Evolutionary conservation across 2,329 filamentous ascomycete genomes (phyloP).

Genomic region (Macroventuria anomochaeta): DNA sequence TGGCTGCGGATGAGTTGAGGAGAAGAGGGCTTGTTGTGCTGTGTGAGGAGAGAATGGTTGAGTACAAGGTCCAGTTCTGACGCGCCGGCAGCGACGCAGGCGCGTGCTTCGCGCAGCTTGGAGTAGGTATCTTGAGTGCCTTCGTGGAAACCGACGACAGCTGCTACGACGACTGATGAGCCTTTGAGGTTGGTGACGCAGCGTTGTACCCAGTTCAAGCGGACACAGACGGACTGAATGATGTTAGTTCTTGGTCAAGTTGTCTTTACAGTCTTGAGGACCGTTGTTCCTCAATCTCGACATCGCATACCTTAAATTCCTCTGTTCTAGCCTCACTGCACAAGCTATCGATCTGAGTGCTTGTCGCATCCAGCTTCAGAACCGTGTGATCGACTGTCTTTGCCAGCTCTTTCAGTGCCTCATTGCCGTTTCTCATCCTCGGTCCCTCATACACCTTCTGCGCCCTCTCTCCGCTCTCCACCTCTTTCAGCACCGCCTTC

Average conservation of each 20-base stretch:
- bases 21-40: constrained; percentile 29
- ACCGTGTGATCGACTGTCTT: constrained; percentile 58
- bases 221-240: constrained; percentile 63
- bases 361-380: constrained; percentile 57
- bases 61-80: constrained; percentile 66
- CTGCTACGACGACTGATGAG: constrained; percentile 59
- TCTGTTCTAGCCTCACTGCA: constrained; percentile 61
- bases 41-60: constrained; percentile 58
- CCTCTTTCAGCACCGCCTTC: constrained; percentile 36
- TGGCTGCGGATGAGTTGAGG: constrained; percentile 17
- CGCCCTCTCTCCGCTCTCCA: constrained; percentile 37
- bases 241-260: constrained; percentile 24
- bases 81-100: constrained; percentile 59
- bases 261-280: neutral
- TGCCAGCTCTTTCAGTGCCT: constrained; percentile 40
- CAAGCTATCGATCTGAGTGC: constrained; percentile 58
- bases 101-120: constrained; percentile 60
- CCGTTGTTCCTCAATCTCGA: neutral
- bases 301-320: constrained; percentile 51
- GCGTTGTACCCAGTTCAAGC: constrained; percentile 59
- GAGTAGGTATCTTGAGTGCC: constrained; percentile 60
- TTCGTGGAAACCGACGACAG: constrained; percentile 67
- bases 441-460: constrained; percentile 38
- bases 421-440: constrained; percentile 33
- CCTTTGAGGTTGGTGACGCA: constrained; percentile 58